Percentiles rank a stretch among this genome's conserved stretches.
These are phyloP conservation scores for Spathaspora hagerdaliae DNA, from an alignment of 805 yeast genomes.

Conservation along the genomic window DNA sequence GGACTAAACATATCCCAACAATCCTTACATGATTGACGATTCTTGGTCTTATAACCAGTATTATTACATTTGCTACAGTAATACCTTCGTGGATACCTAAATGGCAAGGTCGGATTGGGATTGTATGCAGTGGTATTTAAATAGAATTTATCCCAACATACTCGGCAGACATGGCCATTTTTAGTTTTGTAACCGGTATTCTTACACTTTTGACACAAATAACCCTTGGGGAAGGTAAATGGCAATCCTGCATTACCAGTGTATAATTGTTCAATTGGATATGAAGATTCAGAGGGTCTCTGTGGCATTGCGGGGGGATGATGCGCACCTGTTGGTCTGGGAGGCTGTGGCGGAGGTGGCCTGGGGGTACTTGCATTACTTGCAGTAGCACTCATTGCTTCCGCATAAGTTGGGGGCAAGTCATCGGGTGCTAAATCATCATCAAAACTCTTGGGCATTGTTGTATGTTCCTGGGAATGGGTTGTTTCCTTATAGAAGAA, in stretches of 20 bases:
- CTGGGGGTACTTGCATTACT: slow-evolving; percentile 1
- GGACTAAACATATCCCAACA: slow-evolving; percentile 61
- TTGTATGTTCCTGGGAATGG: background rate
- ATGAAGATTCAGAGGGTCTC: slow-evolving; percentile 7
- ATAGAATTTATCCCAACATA: slow-evolving; percentile 55
- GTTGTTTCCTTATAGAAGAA: background rate
- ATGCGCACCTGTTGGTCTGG: background rate
- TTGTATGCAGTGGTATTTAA: slow-evolving; percentile 33
- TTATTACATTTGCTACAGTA: slow-evolving; percentile 68
- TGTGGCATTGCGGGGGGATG: slow-evolving; percentile 1
- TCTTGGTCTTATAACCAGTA: slow-evolving; percentile 62
- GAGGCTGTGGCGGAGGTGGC: slow-evolving; percentile 2
- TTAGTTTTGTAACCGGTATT: slow-evolving; percentile 67
- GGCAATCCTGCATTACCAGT: slow-evolving; percentile 52
- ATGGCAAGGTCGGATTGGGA: slow-evolving; percentile 51
- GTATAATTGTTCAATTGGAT: slow-evolving; percentile 26
- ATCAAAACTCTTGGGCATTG: background rate
- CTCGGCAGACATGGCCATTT: slow-evolving; percentile 53
- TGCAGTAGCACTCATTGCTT: slow-evolving; percentile 25
- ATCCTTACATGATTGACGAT: slow-evolving; percentile 60
- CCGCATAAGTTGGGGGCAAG: slow-evolving; percentile 47
- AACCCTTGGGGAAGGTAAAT: slow-evolving; percentile 63
- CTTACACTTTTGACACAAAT: slow-evolving; percentile 61
- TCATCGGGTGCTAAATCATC: slow-evolving; percentile 11
- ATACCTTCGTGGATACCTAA: slow-evolving; percentile 61